Evolutionary conservation across 2,329 filamentous ascomycete genomes (phyloP).

Genomic region (Byssothecium circinans): DNA sequence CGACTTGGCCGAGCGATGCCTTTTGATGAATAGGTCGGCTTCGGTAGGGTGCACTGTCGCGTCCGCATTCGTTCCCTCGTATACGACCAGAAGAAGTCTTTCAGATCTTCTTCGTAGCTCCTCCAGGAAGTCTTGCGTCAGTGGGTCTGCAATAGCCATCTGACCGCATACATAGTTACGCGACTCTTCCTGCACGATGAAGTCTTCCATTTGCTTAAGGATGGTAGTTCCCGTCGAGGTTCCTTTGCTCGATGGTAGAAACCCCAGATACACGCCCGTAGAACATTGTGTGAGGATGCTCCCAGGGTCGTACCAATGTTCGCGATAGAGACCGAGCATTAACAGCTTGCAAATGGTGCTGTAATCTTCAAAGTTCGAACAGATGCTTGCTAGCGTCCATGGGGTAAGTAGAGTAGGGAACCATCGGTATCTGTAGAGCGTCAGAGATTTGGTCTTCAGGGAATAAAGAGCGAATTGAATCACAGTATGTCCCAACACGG

Average conservation of each 20-base stretch:
- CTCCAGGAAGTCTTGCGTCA: slow-evolving; percentile 23
- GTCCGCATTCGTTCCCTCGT: slow-evolving; percentile 30
- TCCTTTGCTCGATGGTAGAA: slow-evolving; percentile 28
- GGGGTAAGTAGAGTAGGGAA: slow-evolving; percentile 29
- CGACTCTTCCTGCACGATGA: slow-evolving; percentile 18
- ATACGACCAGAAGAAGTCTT: slow-evolving; percentile 26
- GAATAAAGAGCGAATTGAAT: background rate
- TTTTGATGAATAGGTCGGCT: slow-evolving; percentile 27
- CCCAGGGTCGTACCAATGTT: slow-evolving; percentile 27
- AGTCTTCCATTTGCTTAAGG: slow-evolving; percentile 7
- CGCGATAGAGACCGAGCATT: slow-evolving; percentile 27
- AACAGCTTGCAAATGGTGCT: slow-evolving; percentile 30
- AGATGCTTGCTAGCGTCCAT: slow-evolving; percentile 30
- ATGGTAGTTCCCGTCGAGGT: slow-evolving; percentile 8
- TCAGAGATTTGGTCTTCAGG: background rate
- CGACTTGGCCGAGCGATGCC: slow-evolving; percentile 16
- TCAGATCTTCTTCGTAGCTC: slow-evolving; percentile 25
- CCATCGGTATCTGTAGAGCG: slow-evolving; percentile 25
- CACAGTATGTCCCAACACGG: slow-evolving; percentile 37
- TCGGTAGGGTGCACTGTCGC: slow-evolving; percentile 29
- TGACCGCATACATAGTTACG: slow-evolving; percentile 34
- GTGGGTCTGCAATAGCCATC: slow-evolving; percentile 30
- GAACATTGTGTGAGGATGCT: slow-evolving; percentile 24
- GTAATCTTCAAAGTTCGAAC: slow-evolving; percentile 35
- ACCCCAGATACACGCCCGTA: slow-evolving; percentile 29